Evolutionary conservation across 176 grass and related monocot species (phyloP), one percentile per base, ranked within the genome.

Genomic region (Aegilops umbellulata): DNA sequence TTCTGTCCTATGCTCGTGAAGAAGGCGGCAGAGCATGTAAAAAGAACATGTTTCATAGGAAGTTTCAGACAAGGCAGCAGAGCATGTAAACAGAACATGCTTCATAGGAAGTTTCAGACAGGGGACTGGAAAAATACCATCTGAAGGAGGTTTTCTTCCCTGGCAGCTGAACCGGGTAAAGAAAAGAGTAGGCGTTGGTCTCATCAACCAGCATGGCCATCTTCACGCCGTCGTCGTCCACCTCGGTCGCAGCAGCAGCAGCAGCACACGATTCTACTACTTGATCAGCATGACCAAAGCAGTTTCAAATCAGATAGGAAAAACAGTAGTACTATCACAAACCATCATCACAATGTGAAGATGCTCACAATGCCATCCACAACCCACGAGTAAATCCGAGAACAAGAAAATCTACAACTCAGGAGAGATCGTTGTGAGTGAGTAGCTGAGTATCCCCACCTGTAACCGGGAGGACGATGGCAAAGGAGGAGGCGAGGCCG

Each of bases 131-230:
- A 68, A 49, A 0, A 22, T 90, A 98, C 94, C 97, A 98, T 92
- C 89, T 98, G 74, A 98, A 95, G 3, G 82, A 68, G 32, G 90
- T 86, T 63, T 90, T 94, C 79, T 88, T 91, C 24, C 77, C 79
- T 35, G 89, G 93, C 57, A 98, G 69, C 84, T 98, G 86, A 20
- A 91, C 77, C 7, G 93, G 92, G 63, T 95, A 98, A 30, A 89
- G 83, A 87, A 92, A 98, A 78, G 97, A 94, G 70, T 92, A 98
- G 35, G 94, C 90, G 88, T 98, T 98, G 84, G 91, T 92, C 60
- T 91, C 90, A 75, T 98, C 94, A 6, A 84, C 78, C 38, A 91
- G 81, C 24, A 30, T 82, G 83, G 81, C 86, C 94, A 95, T 95
- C 86, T 94, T 95, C 69, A 91, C 87, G 85, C 90, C 92, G 86